phyloP scores from a whole-genome alignment of 495 filamentous ascomycete genomes.

The Neurospora intermedia region DNA sequence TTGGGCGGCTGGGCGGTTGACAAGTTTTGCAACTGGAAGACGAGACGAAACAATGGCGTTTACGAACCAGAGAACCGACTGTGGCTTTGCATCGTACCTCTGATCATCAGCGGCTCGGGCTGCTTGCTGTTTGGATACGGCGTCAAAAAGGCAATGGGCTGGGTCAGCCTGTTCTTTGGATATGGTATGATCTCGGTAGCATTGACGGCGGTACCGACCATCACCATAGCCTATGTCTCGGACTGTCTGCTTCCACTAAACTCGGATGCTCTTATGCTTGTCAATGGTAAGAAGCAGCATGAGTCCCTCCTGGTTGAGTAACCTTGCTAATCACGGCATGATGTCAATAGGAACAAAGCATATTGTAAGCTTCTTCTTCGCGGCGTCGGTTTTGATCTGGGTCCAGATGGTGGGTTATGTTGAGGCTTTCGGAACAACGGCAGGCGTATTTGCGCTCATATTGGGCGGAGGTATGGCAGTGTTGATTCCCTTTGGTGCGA shows the following conservation, averaged over 20 bases:
- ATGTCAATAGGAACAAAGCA: slow-evolving; percentile 18
- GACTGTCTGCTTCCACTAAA: slow-evolving; percentile 25
- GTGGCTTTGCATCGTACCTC: slow-evolving; percentile 32
- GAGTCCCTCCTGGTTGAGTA: too few relatives aligned
- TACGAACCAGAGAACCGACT: slow-evolving; percentile 48
- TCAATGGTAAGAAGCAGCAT: slow-evolving; percentile 18
- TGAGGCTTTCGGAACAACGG: slow-evolving; percentile 42
- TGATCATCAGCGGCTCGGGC: slow-evolving; percentile 26
- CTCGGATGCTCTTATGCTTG: slow-evolving; percentile 24
- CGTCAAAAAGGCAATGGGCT: slow-evolving; percentile 18
- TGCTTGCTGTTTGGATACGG: slow-evolving; percentile 30
- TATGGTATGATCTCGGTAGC: slow-evolving; percentile 25
- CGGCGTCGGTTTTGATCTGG: slow-evolving; percentile 34
- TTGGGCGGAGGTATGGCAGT: slow-evolving; percentile 18
- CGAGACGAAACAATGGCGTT: slow-evolving; percentile 36
- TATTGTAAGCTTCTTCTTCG: slow-evolving; percentile 23
- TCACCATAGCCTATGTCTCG: slow-evolving; percentile 25
- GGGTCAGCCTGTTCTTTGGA: slow-evolving; percentile 24
- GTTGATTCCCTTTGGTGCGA: slow-evolving; percentile 21
- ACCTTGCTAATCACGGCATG: not conserved
- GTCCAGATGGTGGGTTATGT: slow-evolving; percentile 37
- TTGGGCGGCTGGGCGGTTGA: slow-evolving; percentile 36
- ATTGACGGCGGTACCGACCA: slow-evolving; percentile 24
- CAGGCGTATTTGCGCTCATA: slow-evolving; percentile 31
- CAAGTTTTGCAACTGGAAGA: slow-evolving; percentile 33